These are phyloP conservation scores for Spiraea crenata DNA, from an alignment of 331 rosid species.

Conservation along the genomic window DNA sequence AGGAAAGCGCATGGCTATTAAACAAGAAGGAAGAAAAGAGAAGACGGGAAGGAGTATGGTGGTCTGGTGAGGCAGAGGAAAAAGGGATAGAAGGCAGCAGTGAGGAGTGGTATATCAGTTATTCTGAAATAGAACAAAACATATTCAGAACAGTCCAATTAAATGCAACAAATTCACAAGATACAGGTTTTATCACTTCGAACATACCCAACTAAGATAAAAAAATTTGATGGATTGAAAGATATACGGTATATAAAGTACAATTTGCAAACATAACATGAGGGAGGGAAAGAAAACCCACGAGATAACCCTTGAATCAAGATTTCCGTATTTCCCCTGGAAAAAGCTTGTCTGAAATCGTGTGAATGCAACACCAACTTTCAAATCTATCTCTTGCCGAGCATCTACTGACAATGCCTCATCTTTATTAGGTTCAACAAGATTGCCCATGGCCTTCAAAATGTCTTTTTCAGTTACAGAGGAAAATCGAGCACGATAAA, in stretches of 20 bases:
- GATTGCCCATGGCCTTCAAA: slow-evolving; percentile 80
- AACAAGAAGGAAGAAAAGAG: not conserved
- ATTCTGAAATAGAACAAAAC: not conserved
- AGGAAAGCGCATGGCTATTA: not conserved
- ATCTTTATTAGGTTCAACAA: slow-evolving; percentile 71
- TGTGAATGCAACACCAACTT: slow-evolving; percentile 96
- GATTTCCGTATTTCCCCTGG: slow-evolving; percentile 98
- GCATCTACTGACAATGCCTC: slow-evolving; percentile 97
- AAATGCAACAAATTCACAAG: not conserved
- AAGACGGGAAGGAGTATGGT: not conserved
- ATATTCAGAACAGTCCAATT: not conserved
- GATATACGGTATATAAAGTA: not conserved
- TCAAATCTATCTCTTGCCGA: slow-evolving; percentile 98
- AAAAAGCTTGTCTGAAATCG: slow-evolving; percentile 85
- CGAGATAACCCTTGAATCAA: slow-evolving; percentile 94
- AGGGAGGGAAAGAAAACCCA: slow-evolving; percentile 49
- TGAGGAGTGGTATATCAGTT: not conserved
- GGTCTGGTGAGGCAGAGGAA: not conserved
- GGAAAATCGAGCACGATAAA: slow-evolving; percentile 90
- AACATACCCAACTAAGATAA: not conserved
- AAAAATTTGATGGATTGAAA: slow-evolving; percentile 1
- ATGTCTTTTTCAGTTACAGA: slow-evolving; percentile 90
- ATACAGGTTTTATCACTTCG: not conserved
- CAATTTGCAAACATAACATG: slow-evolving; percentile 20
- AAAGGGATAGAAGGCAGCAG: not conserved